phyloP scores from a whole-genome alignment of 192 early-diverging fungal species.

The Podila epigama region DNA sequence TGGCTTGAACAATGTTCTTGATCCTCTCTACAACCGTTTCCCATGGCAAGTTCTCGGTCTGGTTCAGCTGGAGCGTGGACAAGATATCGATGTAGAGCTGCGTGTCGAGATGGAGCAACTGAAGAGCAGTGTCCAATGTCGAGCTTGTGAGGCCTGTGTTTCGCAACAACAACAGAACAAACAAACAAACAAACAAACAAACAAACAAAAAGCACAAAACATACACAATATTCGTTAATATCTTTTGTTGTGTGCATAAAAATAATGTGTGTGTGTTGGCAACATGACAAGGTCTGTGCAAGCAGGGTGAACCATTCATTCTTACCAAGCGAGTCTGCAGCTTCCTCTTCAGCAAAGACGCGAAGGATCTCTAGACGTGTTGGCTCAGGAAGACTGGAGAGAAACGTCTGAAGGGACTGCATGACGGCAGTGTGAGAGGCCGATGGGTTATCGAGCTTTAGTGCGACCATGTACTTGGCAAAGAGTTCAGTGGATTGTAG shows the following conservation, averaged over 20 bases:
- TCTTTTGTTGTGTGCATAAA: too few relatives aligned
- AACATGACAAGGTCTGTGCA: too few relatives aligned
- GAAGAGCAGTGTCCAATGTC: conserved; percentile 33
- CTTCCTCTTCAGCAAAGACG: conserved; percentile 55
- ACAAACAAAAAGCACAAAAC: not conserved
- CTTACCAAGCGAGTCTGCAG: conserved; percentile 50
- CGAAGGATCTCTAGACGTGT: conserved; percentile 37
- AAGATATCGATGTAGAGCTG: conserved; percentile 53
- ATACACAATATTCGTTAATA: too few relatives aligned
- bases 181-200: not conserved
- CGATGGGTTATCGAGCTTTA: conserved; percentile 52
- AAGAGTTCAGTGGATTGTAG: conserved; percentile 35
- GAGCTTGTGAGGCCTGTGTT: conserved; percentile 39
- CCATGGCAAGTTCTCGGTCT: conserved; percentile 54
- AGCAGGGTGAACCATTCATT: not conserved
- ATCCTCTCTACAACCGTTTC: conserved; percentile 41
- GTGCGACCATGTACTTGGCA: conserved; percentile 42
- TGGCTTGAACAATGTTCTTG: conserved; percentile 17
- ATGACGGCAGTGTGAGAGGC: conserved; percentile 54
- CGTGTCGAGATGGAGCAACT: conserved; percentile 42
- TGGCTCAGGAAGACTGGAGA: conserved; percentile 30
- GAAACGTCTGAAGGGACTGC: conserved; percentile 50
- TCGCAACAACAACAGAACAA: too few relatives aligned
- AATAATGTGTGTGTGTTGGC: not conserved
- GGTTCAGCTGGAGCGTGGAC: conserved; percentile 49